Conservation (phyloP, 495 filamentous ascomycete genomes). For the Aspergillus sparsus region DNA sequence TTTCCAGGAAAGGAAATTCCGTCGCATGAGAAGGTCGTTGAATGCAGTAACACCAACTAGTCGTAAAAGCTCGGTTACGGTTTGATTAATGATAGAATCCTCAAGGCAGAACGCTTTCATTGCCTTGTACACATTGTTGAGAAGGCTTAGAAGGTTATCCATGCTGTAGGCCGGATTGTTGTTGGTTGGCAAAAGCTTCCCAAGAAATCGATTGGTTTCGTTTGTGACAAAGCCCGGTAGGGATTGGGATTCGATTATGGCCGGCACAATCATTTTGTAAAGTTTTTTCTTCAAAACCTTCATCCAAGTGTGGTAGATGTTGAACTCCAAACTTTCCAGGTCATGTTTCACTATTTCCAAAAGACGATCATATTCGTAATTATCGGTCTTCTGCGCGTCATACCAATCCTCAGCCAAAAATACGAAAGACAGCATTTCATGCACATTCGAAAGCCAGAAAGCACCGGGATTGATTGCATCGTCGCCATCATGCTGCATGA, state of each 20-base stretch:
- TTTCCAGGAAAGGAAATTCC: constrained; percentile 99
- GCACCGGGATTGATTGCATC: constrained; percentile 96
- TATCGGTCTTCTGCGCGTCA: constrained; percentile 97
- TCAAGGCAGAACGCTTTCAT: constrained; percentile 99
- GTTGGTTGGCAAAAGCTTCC: constrained; percentile 88
- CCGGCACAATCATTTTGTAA: constrained; percentile 98
- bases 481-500: constrained; percentile 97
- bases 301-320: constrained; percentile 99
- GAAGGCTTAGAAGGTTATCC: constrained; percentile 94
- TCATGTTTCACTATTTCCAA: constrained; percentile 99
- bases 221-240: constrained; percentile 98
- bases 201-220: constrained; percentile 95
- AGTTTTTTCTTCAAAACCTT: constrained; percentile 99
- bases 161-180: constrained; percentile 93
- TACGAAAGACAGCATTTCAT: constrained; percentile 99
- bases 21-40: constrained; percentile 95
- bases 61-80: constrained; percentile 87
- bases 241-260: constrained; percentile 98
- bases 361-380: constrained; percentile 97
- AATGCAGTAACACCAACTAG: constrained; percentile 98
- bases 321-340: constrained; percentile 97
- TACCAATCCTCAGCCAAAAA: constrained; percentile 99
- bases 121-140: constrained; percentile 96
- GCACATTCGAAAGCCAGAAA: constrained; percentile 99
- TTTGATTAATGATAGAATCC: constrained; percentile 92